Evolutionary conservation across 2,329 filamentous ascomycete genomes (phyloP), one percentile per base, ranked within the genome.

Genomic region (Lachnellula suecica): DNA sequence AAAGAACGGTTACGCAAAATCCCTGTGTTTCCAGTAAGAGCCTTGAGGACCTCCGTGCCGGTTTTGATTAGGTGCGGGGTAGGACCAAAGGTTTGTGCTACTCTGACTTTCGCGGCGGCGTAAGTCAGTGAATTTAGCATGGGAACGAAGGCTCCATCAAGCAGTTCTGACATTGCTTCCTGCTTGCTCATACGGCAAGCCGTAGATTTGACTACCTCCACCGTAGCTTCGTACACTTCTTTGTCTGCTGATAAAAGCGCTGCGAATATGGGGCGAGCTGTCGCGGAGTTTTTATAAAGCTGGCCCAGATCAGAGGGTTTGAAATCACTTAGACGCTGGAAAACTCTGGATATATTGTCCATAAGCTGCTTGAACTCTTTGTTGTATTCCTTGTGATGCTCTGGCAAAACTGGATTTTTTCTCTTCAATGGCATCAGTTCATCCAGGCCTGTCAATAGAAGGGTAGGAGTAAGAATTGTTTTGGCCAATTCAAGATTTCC

Each of bases 181-280:
- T 71, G 70, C 45, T 80, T 77, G 19, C 72, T 74, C 29, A 74
- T 67, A 68, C 95, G 84, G 8, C 81, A 82, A 31, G 89, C 94
- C 62, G 93, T 82, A 31, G 84, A 84, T 70, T 96, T 96, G 59
- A 97, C 80, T 24, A 97, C 74, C 59, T 91, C 88, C 6, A 92
- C 81, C 1, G 89, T 86, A 15, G 89, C 87, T 66, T 92, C 87
- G 56, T 90, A 91, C 29, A 94, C 85, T 52, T 85, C 80, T 51
- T 88, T 77, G 60, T 95, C 87, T 15, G 90, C 89, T 40, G 91
- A 91, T 51, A 97, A 84, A 6, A 97, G 82, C 17, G 90, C 80
- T 4, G 87, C 86, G 42, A 96, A 83, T 38, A 96, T 79, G 34
- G 89, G 83, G 59, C 86, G 84, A 54, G 89, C 87, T 6, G 85